Evolutionary conservation across 768 basidiomycete genomes (phyloP).

Genomic region (Gyrodon lividus): DNA sequence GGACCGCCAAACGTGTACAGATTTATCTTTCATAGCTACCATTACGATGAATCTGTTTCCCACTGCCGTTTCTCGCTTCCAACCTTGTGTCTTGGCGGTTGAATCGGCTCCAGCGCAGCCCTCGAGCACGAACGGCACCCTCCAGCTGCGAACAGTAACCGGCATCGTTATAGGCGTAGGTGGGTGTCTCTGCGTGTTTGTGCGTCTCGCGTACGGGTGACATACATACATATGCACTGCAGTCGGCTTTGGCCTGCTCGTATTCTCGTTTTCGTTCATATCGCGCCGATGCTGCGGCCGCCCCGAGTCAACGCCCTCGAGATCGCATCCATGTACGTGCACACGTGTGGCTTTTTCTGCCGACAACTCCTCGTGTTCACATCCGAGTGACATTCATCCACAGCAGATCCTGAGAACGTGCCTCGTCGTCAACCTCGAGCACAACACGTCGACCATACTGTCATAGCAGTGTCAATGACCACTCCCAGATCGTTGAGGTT

Average conservation of each 20-base stretch:
- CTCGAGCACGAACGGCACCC: background rate
- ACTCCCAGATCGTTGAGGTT: too few species aligned
- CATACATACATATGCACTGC: too few species aligned
- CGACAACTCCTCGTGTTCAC: background rate
- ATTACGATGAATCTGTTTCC: background rate
- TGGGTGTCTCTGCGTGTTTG: background rate
- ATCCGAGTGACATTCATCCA: background rate
- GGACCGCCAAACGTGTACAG: too few species aligned
- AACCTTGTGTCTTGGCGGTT: background rate
- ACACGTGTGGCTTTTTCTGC: constrained; percentile 1
- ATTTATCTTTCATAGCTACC: background rate
- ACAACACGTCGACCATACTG: constrained; percentile 4
- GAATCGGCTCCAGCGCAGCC: background rate
- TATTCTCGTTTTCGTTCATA: background rate
- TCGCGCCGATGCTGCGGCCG: constrained; percentile 1
- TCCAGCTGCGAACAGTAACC: constrained; percentile 11
- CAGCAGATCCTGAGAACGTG: background rate
- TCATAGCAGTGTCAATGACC: too few species aligned
- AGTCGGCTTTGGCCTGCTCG: constrained; percentile 16
- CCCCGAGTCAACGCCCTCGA: background rate
- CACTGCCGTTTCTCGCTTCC: background rate
- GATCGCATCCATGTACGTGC: background rate
- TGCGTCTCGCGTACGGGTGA: background rate
- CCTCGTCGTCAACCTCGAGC: background rate
- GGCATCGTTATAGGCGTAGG: constrained; percentile 14